Evolutionary conservation across 495 filamentous ascomycete species (phyloP), one percentile per base, ranked within the genome.

Genomic region (Lepidopterella palustris): DNA sequence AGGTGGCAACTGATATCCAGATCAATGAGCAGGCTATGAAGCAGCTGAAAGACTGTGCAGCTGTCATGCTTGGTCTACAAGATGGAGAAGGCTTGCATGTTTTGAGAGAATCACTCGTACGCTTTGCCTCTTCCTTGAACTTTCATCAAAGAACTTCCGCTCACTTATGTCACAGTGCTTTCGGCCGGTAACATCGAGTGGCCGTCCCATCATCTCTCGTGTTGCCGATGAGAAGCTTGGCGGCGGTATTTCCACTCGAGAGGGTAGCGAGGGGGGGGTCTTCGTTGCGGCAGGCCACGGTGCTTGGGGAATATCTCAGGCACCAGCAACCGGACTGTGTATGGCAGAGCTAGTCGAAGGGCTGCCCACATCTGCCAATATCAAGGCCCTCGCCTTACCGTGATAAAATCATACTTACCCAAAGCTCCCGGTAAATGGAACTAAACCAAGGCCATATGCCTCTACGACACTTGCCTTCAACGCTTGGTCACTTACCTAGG

Each of bases 281-380:
- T 90, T 82, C 67, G 65, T 92, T 21, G 84, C 84, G 0, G 74
- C 86, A 8, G 89, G 89, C 0, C 88, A 92, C 69, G 73, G 73
- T n/a, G 67, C 73, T 4, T 76, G 73, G 73, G 73, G 60, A 15
- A 71, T 71, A 23, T 65, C 67, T 3, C 72, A 71, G 13, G 59
- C 54, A 18, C 62, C 72, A 13, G 73, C 70, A 1, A 76, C 73
- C 0, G 73, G 72, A 4, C 69, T 70, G 32, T 69, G 70, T 24
- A 57, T 74, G 60, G 64, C 68, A 26, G 73, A 76, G 63, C 61
- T 76, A 49, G 26, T 76, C 20, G 72, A 76, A 51, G 71, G 71
- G 27, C 23, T 39, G 50, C 39, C 61, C 42, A 42, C 66, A 21
- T 73, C 72, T 39, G 70, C 66, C 0, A 66, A 73, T 59, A 60